Percentiles rank a stretch among this genome's conserved stretches.
phyloP scores from a whole-genome alignment of 768 basidiomycete species.

The Leccinum pellstonianum region DNA sequence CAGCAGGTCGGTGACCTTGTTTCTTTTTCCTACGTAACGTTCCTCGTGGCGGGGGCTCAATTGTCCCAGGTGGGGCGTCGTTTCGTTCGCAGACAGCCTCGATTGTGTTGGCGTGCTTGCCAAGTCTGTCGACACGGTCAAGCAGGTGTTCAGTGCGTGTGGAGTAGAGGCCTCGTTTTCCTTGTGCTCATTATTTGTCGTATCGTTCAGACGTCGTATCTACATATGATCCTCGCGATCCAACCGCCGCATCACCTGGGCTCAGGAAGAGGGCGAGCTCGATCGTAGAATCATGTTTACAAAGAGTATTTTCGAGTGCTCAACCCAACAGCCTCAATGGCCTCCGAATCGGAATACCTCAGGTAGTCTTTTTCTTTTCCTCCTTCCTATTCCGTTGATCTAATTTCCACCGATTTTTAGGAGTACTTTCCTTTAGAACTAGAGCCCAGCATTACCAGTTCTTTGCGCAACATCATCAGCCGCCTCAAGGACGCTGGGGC shows the following conservation, averaged over 20 bases:
- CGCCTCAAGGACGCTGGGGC: conserved; percentile 56
- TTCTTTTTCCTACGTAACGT: not conserved
- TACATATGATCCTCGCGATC: conserved; percentile 64
- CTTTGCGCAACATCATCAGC: conserved; percentile 46
- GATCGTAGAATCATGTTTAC: conserved; percentile 17
- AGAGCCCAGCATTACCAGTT: conserved; percentile 41
- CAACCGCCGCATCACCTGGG: conserved; percentile 58
- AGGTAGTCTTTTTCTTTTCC: conserved; percentile 39
- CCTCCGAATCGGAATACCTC: conserved; percentile 73
- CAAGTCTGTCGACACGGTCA: conserved; percentile 45
- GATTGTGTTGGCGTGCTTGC: conserved; percentile 91
- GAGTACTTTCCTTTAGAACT: conserved; percentile 83
- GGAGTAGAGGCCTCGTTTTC: not conserved
- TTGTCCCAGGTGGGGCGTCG: conserved; percentile 74
- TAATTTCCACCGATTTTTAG: conserved; percentile 25
- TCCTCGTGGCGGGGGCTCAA: conserved; percentile 7
- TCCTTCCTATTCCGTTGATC: not conserved
- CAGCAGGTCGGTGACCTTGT: conserved; percentile 57
- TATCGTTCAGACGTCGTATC: conserved; percentile 33
- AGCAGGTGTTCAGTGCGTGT: conserved; percentile 58
- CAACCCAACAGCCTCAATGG: conserved; percentile 39
- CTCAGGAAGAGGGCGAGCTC: conserved; percentile 38
- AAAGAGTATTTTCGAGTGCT: not conserved
- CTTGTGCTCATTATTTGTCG: not conserved
- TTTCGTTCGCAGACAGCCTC: conserved; percentile 92